Percentiles rank a stretch among this genome's conserved stretches.
phyloP scores from a whole-genome alignment of 768 basidiomycete genomes.

The Hemileccinum impolitum region DNA sequence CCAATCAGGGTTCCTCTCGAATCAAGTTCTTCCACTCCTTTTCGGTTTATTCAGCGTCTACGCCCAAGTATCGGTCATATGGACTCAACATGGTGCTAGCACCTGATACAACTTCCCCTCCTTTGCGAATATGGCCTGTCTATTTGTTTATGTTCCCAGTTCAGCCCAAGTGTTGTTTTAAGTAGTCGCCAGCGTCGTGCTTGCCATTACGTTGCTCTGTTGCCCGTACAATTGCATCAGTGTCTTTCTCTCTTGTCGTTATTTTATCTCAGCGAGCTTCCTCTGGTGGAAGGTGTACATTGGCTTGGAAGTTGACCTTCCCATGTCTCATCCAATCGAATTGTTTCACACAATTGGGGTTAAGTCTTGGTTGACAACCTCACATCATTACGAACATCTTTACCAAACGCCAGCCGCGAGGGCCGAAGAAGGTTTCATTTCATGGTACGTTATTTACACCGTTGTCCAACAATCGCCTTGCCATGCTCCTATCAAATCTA shows the following conservation, averaged over 20 bases:
- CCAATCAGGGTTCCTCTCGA: slow-evolving; percentile 10
- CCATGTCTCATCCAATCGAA: slow-evolving; percentile 22
- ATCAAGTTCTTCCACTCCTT: slow-evolving; percentile 21
- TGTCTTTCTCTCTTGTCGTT: slow-evolving; percentile 14
- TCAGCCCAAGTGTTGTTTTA: slow-evolving; percentile 26
- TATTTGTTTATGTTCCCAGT: slow-evolving; percentile 21
- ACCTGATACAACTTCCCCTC: slow-evolving; percentile 20
- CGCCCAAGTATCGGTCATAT: slow-evolving; percentile 14
- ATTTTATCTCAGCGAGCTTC: slow-evolving; percentile 20
- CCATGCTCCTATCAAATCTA: slow-evolving; percentile 64
- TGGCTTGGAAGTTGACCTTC: slow-evolving; percentile 39
- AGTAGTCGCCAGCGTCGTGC: slow-evolving; percentile 24
- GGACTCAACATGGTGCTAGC: slow-evolving; percentile 27
- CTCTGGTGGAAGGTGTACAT: slow-evolving; percentile 8
- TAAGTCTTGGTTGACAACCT: background rate
- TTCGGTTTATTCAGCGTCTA: slow-evolving; percentile 7
- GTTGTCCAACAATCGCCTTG: slow-evolving; percentile 74
- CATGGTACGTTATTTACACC: slow-evolving; percentile 62
- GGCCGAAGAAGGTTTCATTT: background rate
- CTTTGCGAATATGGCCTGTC: slow-evolving; percentile 23
- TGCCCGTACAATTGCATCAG: slow-evolving; percentile 13
- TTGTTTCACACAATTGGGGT: slow-evolving; percentile 1
- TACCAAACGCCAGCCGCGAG: background rate
- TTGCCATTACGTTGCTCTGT: slow-evolving; percentile 24
- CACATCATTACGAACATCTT: background rate